A percentile compares a stretch with the other conserved stretches of the same genome.
phyloP scores from a whole-genome alignment of 345 rosid species.

The Sonneratia caseolaris region DNA sequence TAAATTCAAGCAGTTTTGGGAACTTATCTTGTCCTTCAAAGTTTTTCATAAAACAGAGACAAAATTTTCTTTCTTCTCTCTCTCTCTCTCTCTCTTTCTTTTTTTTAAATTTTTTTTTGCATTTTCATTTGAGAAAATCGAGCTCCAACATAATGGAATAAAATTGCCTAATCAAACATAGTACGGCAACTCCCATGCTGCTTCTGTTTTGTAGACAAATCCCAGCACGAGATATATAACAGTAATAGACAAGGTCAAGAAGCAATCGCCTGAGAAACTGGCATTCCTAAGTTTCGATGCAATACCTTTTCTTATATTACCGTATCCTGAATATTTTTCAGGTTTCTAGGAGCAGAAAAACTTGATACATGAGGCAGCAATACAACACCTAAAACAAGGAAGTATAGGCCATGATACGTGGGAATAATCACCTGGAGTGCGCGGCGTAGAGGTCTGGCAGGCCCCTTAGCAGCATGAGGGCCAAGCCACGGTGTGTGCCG shows the following conservation, averaged over 20 bases:
- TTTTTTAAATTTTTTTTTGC: no score
- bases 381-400: background rate
- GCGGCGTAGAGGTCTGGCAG: slow-evolving; percentile 88
- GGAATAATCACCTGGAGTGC: slow-evolving; percentile 63
- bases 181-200: background rate
- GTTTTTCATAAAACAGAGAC: no score
- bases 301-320: background rate
- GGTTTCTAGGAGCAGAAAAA: background rate
- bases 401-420: background rate
- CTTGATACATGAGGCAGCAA: background rate
- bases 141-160: background rate
- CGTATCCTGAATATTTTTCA: background rate
- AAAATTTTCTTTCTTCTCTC: no score
- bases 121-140: no score
- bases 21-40: no score
- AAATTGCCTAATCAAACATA: background rate
- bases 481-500: slow-evolving; percentile 97
- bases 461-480: slow-evolving; percentile 76
- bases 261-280: background rate
- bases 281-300: background rate
- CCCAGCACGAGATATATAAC: background rate
- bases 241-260: background rate
- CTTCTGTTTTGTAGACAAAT: background rate
- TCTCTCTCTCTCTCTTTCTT: no score
- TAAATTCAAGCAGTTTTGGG: no score